Evolutionary conservation across 2,329 filamentous ascomycete genomes (phyloP).

Genomic region (Saccharata proteae): DNA sequence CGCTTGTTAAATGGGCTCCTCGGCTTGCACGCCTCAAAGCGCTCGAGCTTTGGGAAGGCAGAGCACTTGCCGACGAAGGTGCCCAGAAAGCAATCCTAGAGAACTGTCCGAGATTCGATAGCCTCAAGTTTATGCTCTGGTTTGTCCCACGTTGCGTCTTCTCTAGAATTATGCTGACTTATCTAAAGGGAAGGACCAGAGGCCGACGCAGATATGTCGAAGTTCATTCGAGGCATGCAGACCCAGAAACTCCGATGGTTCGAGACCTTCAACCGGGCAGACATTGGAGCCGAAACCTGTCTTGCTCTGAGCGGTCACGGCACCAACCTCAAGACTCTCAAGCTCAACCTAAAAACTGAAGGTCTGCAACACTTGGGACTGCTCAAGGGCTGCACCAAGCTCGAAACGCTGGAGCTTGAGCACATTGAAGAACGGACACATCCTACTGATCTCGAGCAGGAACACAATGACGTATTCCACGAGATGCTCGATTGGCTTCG

Average conservation of each 20-base stretch:
- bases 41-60: constrained; percentile 50
- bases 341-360: constrained; percentile 37
- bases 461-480: constrained; percentile 40
- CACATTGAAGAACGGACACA: constrained; percentile 28
- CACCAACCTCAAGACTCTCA: constrained; percentile 42
- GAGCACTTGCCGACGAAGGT: constrained; percentile 43
- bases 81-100: constrained; percentile 41
- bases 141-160: neutral
- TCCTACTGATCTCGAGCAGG: constrained; percentile 33
- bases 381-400: constrained; percentile 36
- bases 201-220: constrained; percentile 46
- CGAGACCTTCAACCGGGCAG: constrained; percentile 43
- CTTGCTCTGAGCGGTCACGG: constrained; percentile 40
- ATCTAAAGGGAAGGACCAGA: constrained; percentile 24
- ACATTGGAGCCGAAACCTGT: constrained; percentile 43
- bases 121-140: constrained; percentile 47
- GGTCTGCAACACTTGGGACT: constrained; percentile 37
- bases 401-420: constrained; percentile 39
- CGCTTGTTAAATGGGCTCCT: constrained; percentile 47
- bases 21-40: constrained; percentile 45
- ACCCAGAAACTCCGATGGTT: constrained; percentile 48
- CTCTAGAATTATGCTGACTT: constrained; percentile 17
- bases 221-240: constrained; percentile 45
- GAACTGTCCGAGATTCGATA: constrained; percentile 49
- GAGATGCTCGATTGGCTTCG: constrained; percentile 43